Evolutionary conservation across 345 rosid genomes (phyloP).

Genomic region (Bruguiera gymnorhiza): DNA sequence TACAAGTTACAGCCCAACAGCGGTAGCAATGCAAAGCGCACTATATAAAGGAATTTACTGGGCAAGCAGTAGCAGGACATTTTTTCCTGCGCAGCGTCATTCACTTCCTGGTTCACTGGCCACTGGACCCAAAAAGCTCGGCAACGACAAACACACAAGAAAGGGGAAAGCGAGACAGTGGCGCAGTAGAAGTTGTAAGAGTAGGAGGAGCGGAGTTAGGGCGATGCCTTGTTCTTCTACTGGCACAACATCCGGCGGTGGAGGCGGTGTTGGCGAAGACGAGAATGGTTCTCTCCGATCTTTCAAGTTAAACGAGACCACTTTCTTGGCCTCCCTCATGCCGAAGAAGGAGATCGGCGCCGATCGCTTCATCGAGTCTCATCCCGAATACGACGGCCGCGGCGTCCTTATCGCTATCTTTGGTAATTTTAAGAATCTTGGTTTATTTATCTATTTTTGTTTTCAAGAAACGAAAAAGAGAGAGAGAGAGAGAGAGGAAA

Average conservation of each 20-base stretch:
- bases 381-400: slow-evolving; percentile 89
- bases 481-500: no score
- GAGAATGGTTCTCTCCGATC: slow-evolving; percentile 57
- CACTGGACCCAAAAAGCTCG: no score
- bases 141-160: no score
- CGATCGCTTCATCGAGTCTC: slow-evolving; percentile 76
- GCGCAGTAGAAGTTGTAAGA: neutral
- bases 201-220: neutral
- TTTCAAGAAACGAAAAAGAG: no score
- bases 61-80: no score
- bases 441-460: neutral
- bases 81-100: no score
- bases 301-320: slow-evolving; percentile 75
- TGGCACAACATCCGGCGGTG: neutral
- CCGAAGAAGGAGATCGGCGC: slow-evolving; percentile 93
- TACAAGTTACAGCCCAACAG: no score
- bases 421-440: slow-evolving; percentile 39
- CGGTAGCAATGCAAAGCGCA: no score
- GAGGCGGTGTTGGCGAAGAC: slow-evolving; percentile 41
- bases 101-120: no score
- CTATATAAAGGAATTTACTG: no score
- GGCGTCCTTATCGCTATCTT: slow-evolving; percentile 86
- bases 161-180: neutral
- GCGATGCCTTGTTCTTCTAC: neutral
- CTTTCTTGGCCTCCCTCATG: slow-evolving; percentile 95